Evolutionary conservation across 345 rosid species (phyloP).

Genomic region (Rhizophora apiculata): DNA sequence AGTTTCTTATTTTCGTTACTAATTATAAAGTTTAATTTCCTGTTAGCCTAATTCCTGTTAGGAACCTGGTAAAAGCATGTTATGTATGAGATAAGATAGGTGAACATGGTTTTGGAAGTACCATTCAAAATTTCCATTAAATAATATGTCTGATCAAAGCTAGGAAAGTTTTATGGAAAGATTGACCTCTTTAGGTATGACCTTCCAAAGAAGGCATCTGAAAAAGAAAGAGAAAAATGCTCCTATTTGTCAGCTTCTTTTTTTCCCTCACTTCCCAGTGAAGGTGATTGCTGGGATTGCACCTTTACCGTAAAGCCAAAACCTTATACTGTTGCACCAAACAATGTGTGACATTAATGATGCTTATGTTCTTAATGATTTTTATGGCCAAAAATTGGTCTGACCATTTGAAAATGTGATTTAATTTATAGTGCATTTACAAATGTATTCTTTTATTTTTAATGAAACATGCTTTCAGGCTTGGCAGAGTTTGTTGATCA

Average conservation of each 20-base stretch:
- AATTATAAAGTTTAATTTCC: not conserved
- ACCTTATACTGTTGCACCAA: not conserved
- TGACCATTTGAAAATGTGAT: not conserved
- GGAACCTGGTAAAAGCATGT: not conserved
- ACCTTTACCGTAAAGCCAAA: not conserved
- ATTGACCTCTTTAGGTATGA: not conserved
- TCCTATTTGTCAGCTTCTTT: not conserved
- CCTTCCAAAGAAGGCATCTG: not conserved
- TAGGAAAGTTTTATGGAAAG: not conserved
- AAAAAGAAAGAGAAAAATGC: not conserved
- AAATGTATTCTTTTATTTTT: not conserved
- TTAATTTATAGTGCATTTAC: not conserved
- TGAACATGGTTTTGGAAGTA: too few relatives aligned
- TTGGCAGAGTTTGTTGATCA: constrained; percentile 62
- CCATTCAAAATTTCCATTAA: too few relatives aligned
- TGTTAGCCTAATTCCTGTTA: not conserved
- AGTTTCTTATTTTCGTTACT: constrained; percentile 19
- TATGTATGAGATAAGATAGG: not conserved
- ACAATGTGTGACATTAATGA: not conserved
- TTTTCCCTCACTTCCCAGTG: not conserved
- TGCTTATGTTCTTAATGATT: not conserved
- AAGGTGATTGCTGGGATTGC: not conserved
- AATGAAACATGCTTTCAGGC: constrained; percentile 44
- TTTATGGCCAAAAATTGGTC: not conserved
- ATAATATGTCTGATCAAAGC: not conserved